Evolutionary conservation across 1,284 basidiomycete genomes (phyloP), one percentile per base, ranked within the genome.

Genomic region (Ceratobasidium sp.): DNA sequence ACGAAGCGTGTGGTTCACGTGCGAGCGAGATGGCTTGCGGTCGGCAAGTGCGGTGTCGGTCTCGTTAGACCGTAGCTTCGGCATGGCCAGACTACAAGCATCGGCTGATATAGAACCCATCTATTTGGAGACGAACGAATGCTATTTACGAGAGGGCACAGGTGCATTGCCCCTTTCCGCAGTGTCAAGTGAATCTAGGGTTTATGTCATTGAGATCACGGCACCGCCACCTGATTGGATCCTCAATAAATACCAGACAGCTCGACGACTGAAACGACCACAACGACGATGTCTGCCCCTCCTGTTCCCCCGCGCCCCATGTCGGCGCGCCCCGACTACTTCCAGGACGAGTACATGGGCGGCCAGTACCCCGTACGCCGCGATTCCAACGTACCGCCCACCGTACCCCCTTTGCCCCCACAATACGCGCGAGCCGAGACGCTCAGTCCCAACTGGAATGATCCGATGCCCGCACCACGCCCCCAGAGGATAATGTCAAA

Each of bases 281-380:
- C 50, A 53, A 53, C 8, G 16, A 57, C 64, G 4, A 69, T 69
- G 64, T 32, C 64, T 18, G 64, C 64, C 36, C 64, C 64, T 41
- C 64, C 64, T 41, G 52, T 69, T 10, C 64, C 64, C 50, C 64
- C 64, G 21, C 32, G 64, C 18, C 64, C 64, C 12, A 69, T 69
- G 64, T 69, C 64, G n/a, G 64, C 64, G 64, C 64, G 64, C 26
- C 64, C 64, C 21, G 64, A 69, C 23, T 69, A 69, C 34, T 69
- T 69, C 30, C 64, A 69, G 28, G 64, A 69, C 34, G 64, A 69
- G 41, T 55, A 28, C 39, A 18, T 21, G 21, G 52, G 64, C 30
- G 21, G 16, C 28, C 62, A 50, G 28, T 52, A 69, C 50, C n/a
- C 50, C 3, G 50, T n/a, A 12, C 64, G 52, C 10, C 50, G 52